These are phyloP conservation scores for Ilyonectria robusta DNA, from an alignment of 2,329 filamentous ascomycete species.

Conservation along the genomic window DNA sequence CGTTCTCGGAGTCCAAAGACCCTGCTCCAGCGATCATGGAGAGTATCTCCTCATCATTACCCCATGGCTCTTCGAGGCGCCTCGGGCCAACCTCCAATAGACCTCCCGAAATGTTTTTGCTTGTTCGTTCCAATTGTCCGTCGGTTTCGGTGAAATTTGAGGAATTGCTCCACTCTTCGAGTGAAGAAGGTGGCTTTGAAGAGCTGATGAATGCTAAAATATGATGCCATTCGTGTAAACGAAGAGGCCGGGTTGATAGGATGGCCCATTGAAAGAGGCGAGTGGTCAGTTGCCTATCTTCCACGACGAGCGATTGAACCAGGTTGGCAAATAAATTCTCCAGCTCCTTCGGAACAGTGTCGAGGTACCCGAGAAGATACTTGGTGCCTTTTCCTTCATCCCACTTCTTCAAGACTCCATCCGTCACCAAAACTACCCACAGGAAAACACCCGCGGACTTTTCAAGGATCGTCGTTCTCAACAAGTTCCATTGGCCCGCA, in stretches of 20 bases:
- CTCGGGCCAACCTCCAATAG: conserved; percentile 25
- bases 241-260: conserved; percentile 7
- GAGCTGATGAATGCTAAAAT: conserved; percentile 29
- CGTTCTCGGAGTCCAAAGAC: conserved; percentile 28
- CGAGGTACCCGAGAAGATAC: background rate
- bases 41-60: background rate
- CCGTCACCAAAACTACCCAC: too few relatives aligned
- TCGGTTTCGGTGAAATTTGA: conserved; percentile 17
- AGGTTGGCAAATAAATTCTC: conserved; percentile 8
- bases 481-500: too few relatives aligned
- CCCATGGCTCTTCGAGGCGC: background rate
- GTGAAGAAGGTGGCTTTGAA: background rate
- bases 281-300: background rate
- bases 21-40: conserved; percentile 30
- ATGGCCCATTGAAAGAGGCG: conserved; percentile 33
- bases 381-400: too few relatives aligned
- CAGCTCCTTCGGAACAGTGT: conserved; percentile 8
- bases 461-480: too few relatives aligned
- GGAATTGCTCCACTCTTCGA: conserved; percentile 18
- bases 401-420: too few relatives aligned
- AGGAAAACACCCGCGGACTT: too few relatives aligned
- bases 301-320: accelerated
- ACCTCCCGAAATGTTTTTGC: conserved; percentile 23
- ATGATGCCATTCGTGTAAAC: conserved; percentile 37
- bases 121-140: conserved; percentile 28